Evolutionary conservation across 768 basidiomycete species (phyloP).

Genomic region (Trichaptum fuscoviolaceum): DNA sequence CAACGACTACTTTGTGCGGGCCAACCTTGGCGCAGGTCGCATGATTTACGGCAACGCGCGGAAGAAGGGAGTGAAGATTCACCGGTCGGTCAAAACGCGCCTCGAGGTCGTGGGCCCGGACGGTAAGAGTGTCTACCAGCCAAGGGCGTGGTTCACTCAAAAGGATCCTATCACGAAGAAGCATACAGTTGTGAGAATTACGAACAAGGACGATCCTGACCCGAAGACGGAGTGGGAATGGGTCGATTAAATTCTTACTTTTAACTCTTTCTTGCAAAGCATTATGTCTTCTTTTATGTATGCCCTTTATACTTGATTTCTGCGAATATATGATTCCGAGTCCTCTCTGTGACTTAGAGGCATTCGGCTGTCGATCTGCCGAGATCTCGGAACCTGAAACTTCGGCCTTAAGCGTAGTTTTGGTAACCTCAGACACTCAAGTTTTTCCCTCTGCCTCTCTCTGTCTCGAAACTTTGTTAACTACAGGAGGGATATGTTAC

Average conservation of each 20-base stretch:
- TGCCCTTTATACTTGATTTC: no score
- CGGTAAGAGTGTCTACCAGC: not conserved
- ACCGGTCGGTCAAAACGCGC: slow-evolving; percentile 15
- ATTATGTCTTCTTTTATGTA: no score
- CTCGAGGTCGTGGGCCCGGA: slow-evolving; percentile 6
- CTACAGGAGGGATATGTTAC: no score
- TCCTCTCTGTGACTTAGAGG: no score
- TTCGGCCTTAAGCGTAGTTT: no score
- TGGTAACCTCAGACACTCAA: no score
- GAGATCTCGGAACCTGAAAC: no score
- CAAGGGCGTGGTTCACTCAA: not conserved
- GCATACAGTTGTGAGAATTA: not conserved
- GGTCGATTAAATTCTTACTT: not conserved
- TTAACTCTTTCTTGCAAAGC: not conserved
- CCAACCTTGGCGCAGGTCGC: slow-evolving; percentile 35
- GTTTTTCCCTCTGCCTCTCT: no score
- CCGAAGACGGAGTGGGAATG: slow-evolving; percentile 2
- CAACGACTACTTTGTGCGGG: slow-evolving; percentile 21
- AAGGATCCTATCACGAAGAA: slow-evolving; percentile 1
- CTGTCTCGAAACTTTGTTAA: no score
- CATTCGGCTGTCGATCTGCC: no score
- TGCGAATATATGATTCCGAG: no score
- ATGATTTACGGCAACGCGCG: slow-evolving; percentile 26
- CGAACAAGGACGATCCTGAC: not conserved
- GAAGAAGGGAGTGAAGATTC: slow-evolving; percentile 11